A percentile compares a stretch with the other conserved stretches of the same genome.
These are phyloP conservation scores for Lyophyllum shimeji DNA, from an alignment of 768 basidiomycete genomes.

Conservation along the genomic window DNA sequence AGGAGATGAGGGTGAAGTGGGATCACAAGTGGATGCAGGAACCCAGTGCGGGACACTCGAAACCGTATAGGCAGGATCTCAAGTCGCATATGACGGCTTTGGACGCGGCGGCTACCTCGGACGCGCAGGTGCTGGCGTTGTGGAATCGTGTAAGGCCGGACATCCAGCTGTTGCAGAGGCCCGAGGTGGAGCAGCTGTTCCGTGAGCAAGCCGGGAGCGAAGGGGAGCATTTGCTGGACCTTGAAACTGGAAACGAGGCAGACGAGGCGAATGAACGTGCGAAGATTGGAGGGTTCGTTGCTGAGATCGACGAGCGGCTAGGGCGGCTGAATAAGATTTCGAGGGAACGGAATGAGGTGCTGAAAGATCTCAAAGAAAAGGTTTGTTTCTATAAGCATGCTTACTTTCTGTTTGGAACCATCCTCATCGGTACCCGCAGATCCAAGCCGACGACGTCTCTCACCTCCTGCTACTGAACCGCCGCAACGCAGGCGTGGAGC, in stretches of 20 bases:
- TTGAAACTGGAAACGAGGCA: conserved; percentile 63
- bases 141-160: conserved; percentile 74
- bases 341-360: conserved; percentile 79
- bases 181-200: conserved; percentile 64
- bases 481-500: conserved; percentile 79
- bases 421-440: conserved; percentile 40
- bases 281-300: conserved; percentile 65
- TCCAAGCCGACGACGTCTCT: conserved; percentile 96
- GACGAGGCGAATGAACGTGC: conserved; percentile 67
- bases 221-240: conserved; percentile 51
- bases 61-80: conserved; percentile 72
- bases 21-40: conserved; percentile 85
- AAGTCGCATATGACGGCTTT: conserved; percentile 72
- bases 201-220: conserved; percentile 42
- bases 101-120: conserved; percentile 76
- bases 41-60: conserved; percentile 74
- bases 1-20: conserved; percentile 84
- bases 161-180: conserved; percentile 58
- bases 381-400: conserved; percentile 34
- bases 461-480: conserved; percentile 90
- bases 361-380: conserved; percentile 97
- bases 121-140: conserved; percentile 68
- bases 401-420: background rate
- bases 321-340: conserved; percentile 79
- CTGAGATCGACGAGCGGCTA: conserved; percentile 77